Evolutionary conservation across 164 flowering plant species (phyloP), one percentile per base, ranked within the genome.

Genomic region (Chloranthus sessilifolius): DNA sequence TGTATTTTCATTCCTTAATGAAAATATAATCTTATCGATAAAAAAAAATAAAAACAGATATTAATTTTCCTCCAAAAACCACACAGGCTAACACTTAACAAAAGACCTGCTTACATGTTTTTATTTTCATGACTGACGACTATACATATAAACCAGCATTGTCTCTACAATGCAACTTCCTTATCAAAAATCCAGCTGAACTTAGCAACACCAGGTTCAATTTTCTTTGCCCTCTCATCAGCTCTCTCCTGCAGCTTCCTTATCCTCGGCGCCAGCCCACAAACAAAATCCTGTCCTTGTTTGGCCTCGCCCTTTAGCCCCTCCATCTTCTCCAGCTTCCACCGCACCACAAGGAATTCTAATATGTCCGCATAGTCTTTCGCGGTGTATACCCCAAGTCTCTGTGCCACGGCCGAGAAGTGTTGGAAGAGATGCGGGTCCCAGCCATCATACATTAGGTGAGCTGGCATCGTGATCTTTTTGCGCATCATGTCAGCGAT

Each of bases 311-410:
- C 71, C 5, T 73, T 61, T n/a, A 77, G 71, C 26, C 75, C 79
- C 0, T 62, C 59, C 47, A 77, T 8, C 52, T 67, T 64, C 46
- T 66, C 82, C 10, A 77, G 39, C 11, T 63, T 66, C 81, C 84
- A 79, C 50, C 75, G 55, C 15, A 58, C 69, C 20, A 76, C 79
- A 1, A 79, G 60, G 57, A 72, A 74, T 35, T 79, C 85, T 25
- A 76, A 34, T 29, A 79, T 79, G 36, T 74, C 80, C 6, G 78
- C 79, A 50, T 76, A 74, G 53, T 76, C 81, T 40, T 65, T 69
- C 16, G 81, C 84, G 3, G 84, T 79, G 67, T 76, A 79, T n/a
- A 79, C 80, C 20, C 80, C 78, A 11, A 79, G 57, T 31, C 77
- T 56, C 63, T 79, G 81, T 16, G 81, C 82, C 28, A 74, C 74